Evolutionary conservation across 164 flowering plant genomes (phyloP), one percentile per base, ranked within the genome.

Genomic region (Vitis rupestris): DNA sequence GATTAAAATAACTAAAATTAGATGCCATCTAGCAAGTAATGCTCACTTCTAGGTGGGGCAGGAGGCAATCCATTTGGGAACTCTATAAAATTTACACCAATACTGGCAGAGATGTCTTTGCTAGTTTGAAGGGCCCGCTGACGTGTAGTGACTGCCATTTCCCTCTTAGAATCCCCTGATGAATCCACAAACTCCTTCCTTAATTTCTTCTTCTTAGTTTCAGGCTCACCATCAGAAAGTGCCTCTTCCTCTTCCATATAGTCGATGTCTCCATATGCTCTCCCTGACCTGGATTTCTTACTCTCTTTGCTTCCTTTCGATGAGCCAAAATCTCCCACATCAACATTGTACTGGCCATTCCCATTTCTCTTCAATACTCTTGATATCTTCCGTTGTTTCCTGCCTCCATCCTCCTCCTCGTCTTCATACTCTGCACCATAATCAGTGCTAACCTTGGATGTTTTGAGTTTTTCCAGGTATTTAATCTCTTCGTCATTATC

Each of bases 51-150:
- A 48, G 90, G 72, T 9, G 94, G 85, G 19, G 92, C 87, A 65
- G 89, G 86, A 3, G 93, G 94, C 57, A 90, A 68, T 16, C 93
- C 97, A 78, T 92, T 82, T 48, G 95, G 95, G 67, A 90, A 90
- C 79, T 88, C 93, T 64, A 88, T 70, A 31, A 70, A 65, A 77
- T 78, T 82, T 31, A 80, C 81, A 54, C 71, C 76, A 66, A 81
- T 44, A 29, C 65, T 76, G 27, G 84, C 73, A 63, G 88, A 67
- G 19, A 68, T 69, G 69, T 90, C 92, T 74, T 81, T 91, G 58
- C 85, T 84, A 3, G 86, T 82, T 72, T 83, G 85, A 72, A 89
- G 90, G 49, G 94, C 95, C 62, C 93, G 78, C 61, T 82, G 97
- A 52, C 97, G 94, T 9, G 88, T 84, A 16, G 90, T 90, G 10